Percentiles rank a stretch among this genome's conserved stretches.
Evolutionary conservation across 768 basidiomycete genomes (phyloP).

Genomic region (Dendrothele bispora): DNA sequence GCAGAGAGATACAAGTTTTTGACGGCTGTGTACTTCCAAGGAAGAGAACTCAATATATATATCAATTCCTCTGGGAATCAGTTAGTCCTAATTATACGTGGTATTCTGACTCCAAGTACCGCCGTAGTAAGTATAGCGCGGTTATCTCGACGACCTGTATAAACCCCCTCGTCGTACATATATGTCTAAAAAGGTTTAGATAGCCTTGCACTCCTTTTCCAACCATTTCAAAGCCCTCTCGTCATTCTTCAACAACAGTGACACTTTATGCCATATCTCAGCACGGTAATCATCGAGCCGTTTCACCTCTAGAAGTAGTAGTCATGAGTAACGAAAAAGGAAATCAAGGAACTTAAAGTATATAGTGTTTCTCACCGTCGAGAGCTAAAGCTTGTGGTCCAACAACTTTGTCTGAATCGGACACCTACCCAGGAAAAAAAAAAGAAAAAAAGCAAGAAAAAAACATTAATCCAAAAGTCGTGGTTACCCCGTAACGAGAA

Average conservation of each 20-base stretch:
- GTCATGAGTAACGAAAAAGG: too few relatives aligned
- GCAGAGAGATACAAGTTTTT: too few relatives aligned
- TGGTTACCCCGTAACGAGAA: background rate
- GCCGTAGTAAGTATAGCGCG: too few relatives aligned
- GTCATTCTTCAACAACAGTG: constrained; percentile 66
- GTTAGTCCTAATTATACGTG: too few relatives aligned
- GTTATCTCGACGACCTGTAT: too few relatives aligned
- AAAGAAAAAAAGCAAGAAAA: background rate
- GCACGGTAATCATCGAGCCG: constrained; percentile 88
- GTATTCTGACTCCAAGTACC: too few relatives aligned
- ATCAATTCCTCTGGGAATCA: too few relatives aligned
- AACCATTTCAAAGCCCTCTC: constrained; percentile 60
- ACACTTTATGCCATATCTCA: constrained; percentile 71
- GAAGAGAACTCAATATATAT: too few relatives aligned
- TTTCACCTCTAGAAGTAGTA: constrained; percentile 49
- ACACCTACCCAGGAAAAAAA: constrained; percentile 44
- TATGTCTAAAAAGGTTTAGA: too few relatives aligned
- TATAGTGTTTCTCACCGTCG: constrained; percentile 17
- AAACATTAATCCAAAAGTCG: background rate
- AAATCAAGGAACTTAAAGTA: background rate
- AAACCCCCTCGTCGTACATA: too few relatives aligned
- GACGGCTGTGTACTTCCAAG: too few relatives aligned
- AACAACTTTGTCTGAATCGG: constrained; percentile 88
- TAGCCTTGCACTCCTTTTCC: constrained; percentile 61
- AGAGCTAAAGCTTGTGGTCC: constrained; percentile 58